Conservation (phyloP, 75 land plant species). For the Pseudotsuga menziesii region DNA sequence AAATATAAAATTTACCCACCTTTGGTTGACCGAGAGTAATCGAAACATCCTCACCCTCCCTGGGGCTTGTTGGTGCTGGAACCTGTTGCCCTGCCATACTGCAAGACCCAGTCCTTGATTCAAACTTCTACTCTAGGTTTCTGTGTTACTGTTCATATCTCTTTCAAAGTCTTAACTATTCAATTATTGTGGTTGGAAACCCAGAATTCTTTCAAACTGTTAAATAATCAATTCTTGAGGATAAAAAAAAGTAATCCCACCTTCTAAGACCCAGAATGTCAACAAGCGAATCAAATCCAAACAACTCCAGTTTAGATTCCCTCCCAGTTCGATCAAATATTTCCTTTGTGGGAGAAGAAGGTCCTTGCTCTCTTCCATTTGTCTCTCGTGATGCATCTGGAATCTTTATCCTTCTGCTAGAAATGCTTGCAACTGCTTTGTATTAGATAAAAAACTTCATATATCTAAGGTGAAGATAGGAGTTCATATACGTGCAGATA, state of each 20-base stretch:
- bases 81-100: constrained; percentile 95
- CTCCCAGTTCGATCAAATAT: constrained; percentile 47
- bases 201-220: not conserved
- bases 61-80: constrained; percentile 57
- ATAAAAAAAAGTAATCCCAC: constrained; percentile 24
- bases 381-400: not conserved
- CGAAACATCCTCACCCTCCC: constrained; percentile 80
- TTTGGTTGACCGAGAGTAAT: constrained; percentile 71
- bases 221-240: not conserved
- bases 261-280: constrained; percentile 88
- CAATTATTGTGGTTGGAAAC: too few relatives aligned
- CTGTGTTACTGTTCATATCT: not conserved
- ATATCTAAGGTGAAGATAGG: not conserved
- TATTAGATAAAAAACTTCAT: not conserved
- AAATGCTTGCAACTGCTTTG: constrained; percentile 8
- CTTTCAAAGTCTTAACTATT: not conserved
- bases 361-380: constrained; percentile 25
- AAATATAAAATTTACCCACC: constrained; percentile 31
- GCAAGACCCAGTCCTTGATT: constrained; percentile 10
- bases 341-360: constrained; percentile 19
- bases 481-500: not conserved
- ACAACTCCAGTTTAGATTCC: constrained; percentile 89
- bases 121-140: not conserved
- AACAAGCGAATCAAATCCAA: constrained; percentile 94
- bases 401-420: constrained; percentile 9